These are phyloP conservation scores for Lecanosticta acicola DNA, from an alignment of 2,329 filamentous ascomycete species.

Conservation along the genomic window DNA sequence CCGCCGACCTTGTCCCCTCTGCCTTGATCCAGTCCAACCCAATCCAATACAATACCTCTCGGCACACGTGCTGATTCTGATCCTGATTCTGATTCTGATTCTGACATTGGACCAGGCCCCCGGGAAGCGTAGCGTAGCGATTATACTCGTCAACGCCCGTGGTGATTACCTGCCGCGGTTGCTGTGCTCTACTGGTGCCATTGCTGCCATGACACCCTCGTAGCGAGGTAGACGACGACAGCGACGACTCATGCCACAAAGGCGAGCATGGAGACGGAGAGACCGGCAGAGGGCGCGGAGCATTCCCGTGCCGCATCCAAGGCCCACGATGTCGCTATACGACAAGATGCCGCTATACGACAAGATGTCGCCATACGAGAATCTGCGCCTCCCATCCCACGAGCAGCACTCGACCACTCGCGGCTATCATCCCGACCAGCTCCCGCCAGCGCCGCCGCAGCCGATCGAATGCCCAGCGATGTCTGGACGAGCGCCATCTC, in stretches of 20 bases:
- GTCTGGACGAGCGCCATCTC: constrained; percentile 38
- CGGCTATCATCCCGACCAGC: constrained; percentile 6
- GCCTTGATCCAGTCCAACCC: too few species aligned
- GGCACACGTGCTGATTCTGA: too few species aligned
- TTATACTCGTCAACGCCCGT: too few species aligned
- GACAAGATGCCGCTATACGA: constrained; percentile 22
- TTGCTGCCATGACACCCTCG: too few species aligned
- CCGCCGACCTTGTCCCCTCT: too few species aligned
- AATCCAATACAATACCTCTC: too few species aligned
- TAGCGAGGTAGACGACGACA: not conserved
- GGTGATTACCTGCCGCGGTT: too few species aligned
- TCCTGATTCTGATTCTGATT: too few species aligned
- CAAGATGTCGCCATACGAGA: constrained; percentile 24
- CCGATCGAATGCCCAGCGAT: constrained; percentile 21
- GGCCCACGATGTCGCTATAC: constrained; percentile 22
- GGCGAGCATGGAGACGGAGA: constrained; percentile 19
- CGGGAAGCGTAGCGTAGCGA: too few species aligned
- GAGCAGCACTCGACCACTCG: constrained; percentile 10
- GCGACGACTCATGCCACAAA: not conserved
- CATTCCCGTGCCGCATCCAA: constrained; percentile 17
- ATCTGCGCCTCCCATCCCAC: constrained; percentile 10
- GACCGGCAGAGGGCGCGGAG: constrained; percentile 11
- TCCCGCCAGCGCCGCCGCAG: constrained; percentile 4
- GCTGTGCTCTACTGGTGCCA: too few species aligned
- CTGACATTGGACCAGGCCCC: too few species aligned